Evolutionary conservation across 306 rosid genomes (phyloP).

Genomic region (Sindora glabra): DNA sequence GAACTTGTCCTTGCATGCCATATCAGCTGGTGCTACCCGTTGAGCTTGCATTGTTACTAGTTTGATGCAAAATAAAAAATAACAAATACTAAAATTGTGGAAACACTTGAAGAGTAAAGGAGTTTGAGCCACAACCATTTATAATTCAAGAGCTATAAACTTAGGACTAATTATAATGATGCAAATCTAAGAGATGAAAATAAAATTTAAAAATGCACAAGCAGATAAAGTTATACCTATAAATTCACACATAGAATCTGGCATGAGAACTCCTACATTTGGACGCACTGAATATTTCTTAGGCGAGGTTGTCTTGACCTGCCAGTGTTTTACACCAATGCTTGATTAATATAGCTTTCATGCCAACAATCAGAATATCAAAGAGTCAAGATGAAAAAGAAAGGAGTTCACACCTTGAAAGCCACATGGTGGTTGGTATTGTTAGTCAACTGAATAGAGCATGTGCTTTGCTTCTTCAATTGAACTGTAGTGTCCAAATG

Average conservation of each 20-base stretch:
- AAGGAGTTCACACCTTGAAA: slow-evolving; percentile 57
- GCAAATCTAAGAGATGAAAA: neutral
- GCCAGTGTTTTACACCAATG: slow-evolving; percentile 16
- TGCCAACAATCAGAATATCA: neutral
- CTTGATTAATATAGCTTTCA: neutral
- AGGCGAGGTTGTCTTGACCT: slow-evolving; percentile 96
- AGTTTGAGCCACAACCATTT: neutral
- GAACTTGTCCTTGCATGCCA: slow-evolving; percentile 89
- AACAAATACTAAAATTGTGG: neutral
- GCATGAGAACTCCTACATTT: slow-evolving; percentile 71
- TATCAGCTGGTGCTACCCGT: slow-evolving; percentile 41
- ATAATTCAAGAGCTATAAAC: neutral
- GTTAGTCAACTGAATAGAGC: slow-evolving; percentile 63
- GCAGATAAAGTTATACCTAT: slow-evolving; percentile 39
- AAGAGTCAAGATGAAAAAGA: neutral
- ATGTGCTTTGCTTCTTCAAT: slow-evolving; percentile 75
- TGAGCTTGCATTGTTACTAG: slow-evolving; percentile 88
- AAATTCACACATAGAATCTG: slow-evolving; percentile 60
- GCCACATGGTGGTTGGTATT: slow-evolving; percentile 54
- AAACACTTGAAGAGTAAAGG: too few species aligned
- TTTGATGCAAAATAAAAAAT: slow-evolving; percentile 20
- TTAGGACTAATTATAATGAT: too few species aligned
- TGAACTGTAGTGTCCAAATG: slow-evolving; percentile 39
- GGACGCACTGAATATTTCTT: slow-evolving; percentile 86
- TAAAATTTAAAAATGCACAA: neutral